Base-by-base conservation (phyloP, 805 yeast species). In the Kuraishia borneana region DNA sequence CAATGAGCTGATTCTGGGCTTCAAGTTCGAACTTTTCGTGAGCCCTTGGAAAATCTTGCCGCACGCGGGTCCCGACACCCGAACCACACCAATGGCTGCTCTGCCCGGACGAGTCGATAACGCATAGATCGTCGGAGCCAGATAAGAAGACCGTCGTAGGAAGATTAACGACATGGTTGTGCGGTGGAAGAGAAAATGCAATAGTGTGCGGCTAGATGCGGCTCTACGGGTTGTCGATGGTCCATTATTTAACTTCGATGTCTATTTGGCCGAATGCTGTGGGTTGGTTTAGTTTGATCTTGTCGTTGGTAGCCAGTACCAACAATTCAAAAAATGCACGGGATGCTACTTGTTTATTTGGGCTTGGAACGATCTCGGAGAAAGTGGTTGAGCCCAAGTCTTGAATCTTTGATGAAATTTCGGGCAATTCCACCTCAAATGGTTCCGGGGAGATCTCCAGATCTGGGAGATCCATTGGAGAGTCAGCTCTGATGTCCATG, bases 31-130 rank as follows among this genome's bases (percentile, higher is more conserved):
- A 9, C 7, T 5, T 3, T 42, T 38, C 0, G 88, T 76, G 18
- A 85, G 57, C 18, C 47, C 39, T 7, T 62, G 45, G 35, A 63
- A 70, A 1, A 81, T 61, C 34, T 48, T 43, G 16, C 44, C 33
- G 2, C 83, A 65, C 18, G 70, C 70, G 0, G 85, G 61, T 0
- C 98, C 98, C 1, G 95, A 75, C 0, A 88, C 60, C 32, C 98
- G 63, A 3, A 92, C 65, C 1, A 92, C 84, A 0, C 87, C 95
- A 18, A 92, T 75, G 0, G 96, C 98, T 0, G 96, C 70, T 39
- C 79, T 66, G 1, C 85, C 76, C 0, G 82, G 73, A 6, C 81
- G 75, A 0, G 97, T 89, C 0, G 97, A 84, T 13, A 87, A 59
- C 0, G 98, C 98, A 60, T 80, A 92, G 1, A 92, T 77, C 0